Evolutionary conservation across 2,329 filamentous ascomycete genomes (phyloP).

Genomic region (Fusarium continuum): DNA sequence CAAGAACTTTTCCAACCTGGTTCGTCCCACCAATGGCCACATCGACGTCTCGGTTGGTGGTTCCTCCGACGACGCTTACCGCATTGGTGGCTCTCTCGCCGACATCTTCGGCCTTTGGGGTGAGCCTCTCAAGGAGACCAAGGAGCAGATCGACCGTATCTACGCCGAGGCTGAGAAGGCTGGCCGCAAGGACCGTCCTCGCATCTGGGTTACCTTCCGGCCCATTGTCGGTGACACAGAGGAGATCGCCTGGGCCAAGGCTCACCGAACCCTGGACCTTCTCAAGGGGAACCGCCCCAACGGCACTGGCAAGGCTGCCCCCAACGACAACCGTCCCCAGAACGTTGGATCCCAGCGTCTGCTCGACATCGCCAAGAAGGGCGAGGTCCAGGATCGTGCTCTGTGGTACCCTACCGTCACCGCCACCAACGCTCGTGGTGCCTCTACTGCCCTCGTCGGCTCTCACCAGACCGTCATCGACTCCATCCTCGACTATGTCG

Average conservation of each 20-base stretch:
- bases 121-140: slow-evolving; percentile 70
- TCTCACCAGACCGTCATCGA: slow-evolving; percentile 62
- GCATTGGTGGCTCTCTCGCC: slow-evolving; percentile 64
- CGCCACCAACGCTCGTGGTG: slow-evolving; percentile 67
- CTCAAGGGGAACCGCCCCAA: slow-evolving; percentile 56
- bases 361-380: slow-evolving; percentile 63
- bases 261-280: slow-evolving; percentile 62
- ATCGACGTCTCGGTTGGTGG: slow-evolving; percentile 69
- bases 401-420: slow-evolving; percentile 72
- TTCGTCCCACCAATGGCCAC: slow-evolving; percentile 61
- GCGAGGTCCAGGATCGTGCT: slow-evolving; percentile 68
- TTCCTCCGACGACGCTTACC: slow-evolving; percentile 67
- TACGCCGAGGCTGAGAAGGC: slow-evolving; percentile 67
- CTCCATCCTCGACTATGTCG: slow-evolving; percentile 65
- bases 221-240: slow-evolving; percentile 70
- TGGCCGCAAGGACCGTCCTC: slow-evolving; percentile 62
- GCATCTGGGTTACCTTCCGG: slow-evolving; percentile 72
- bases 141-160: slow-evolving; percentile 68
- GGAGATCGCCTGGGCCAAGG: slow-evolving; percentile 69
- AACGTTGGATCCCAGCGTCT: slow-evolving; percentile 68
- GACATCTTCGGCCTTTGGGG: slow-evolving; percentile 73
- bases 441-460: slow-evolving; percentile 67
- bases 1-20: slow-evolving; percentile 64
- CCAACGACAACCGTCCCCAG: slow-evolving; percentile 53
- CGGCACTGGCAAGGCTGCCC: slow-evolving; percentile 43